Evolutionary conservation across 495 filamentous ascomycete genomes (phyloP).

Genomic region (Lophiotrema nucula): DNA sequence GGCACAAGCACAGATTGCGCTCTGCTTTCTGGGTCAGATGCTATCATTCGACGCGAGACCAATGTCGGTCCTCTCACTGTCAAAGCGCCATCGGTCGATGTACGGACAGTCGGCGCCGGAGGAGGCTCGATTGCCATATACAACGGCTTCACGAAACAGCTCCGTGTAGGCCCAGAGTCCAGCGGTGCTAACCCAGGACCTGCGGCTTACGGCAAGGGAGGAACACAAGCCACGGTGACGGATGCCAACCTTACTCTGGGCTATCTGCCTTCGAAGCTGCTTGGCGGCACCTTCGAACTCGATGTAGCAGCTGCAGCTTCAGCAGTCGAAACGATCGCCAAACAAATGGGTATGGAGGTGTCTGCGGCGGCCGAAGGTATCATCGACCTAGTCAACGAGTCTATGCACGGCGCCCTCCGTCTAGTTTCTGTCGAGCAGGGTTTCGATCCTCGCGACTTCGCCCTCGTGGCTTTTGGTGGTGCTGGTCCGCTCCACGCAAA

Average conservation of each 20-base stretch:
- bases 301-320: conserved; percentile 42
- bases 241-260: conserved; percentile 53
- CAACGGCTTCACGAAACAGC: conserved; percentile 48
- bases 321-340: conserved; percentile 46
- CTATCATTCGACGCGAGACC: conserved; percentile 50
- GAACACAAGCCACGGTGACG: conserved; percentile 48
- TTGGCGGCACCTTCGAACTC: conserved; percentile 50
- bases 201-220: conserved; percentile 51
- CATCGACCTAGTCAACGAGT: conserved; percentile 51
- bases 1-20: conserved; percentile 53
- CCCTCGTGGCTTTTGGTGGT: conserved; percentile 53
- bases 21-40: conserved; percentile 48
- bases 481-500: conserved; percentile 54
- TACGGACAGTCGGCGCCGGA: conserved; percentile 52
- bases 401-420: conserved; percentile 53
- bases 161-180: conserved; percentile 53
- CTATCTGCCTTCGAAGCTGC: conserved; percentile 48
- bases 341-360: conserved; percentile 46
- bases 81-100: conserved; percentile 50
- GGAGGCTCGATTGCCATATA: conserved; percentile 51
- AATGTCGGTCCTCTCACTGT: conserved; percentile 49
- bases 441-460: conserved; percentile 53
- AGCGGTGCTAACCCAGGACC: conserved; percentile 50
- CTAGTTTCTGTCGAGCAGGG: conserved; percentile 54
- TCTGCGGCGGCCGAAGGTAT: conserved; percentile 50